A percentile compares a stretch with the other conserved stretches of the same genome.
Evolutionary conservation across 192 early-diverging fungal species (phyloP).

Genomic region (Backusella tuberculispora): DNA sequence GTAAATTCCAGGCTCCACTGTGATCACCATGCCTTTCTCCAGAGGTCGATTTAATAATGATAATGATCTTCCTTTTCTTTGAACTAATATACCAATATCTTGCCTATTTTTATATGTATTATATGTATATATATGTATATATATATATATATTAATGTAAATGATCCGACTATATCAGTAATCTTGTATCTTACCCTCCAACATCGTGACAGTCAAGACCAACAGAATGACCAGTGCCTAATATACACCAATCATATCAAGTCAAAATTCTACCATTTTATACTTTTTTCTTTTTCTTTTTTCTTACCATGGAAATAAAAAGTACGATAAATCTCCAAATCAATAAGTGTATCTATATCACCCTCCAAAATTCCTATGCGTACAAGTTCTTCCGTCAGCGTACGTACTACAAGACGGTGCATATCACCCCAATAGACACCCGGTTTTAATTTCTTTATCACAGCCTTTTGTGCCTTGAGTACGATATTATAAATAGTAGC

Average conservation of each 20-base stretch:
- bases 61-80: conserved; percentile 31
- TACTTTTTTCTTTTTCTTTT: not conserved
- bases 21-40: conserved; percentile 82
- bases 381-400: conserved; percentile 69
- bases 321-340: conserved; percentile 68
- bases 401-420: conserved; percentile 71
- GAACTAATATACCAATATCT: not conserved
- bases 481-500: conserved; percentile 85
- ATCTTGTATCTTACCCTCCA: conserved; percentile 26
- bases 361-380: conserved; percentile 75
- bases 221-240: conserved; percentile 82
- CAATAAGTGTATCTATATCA: conserved; percentile 60
- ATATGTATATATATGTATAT: not conserved
- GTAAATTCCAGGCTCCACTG: conserved; percentile 93
- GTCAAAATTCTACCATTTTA: not conserved
- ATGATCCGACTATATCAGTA: not conserved
- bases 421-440: conserved; percentile 91
- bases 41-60: conserved; percentile 76
- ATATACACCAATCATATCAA: not conserved
- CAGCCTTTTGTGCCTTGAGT: conserved; percentile 79
- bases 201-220: conserved; percentile 94
- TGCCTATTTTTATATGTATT: not conserved
- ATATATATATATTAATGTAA: not conserved
- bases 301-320: conserved; percentile 88
- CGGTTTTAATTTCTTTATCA: conserved; percentile 67